phyloP scores from a whole-genome alignment of 2,329 filamentous ascomycete species.

The Penicillium sp. region DNA sequence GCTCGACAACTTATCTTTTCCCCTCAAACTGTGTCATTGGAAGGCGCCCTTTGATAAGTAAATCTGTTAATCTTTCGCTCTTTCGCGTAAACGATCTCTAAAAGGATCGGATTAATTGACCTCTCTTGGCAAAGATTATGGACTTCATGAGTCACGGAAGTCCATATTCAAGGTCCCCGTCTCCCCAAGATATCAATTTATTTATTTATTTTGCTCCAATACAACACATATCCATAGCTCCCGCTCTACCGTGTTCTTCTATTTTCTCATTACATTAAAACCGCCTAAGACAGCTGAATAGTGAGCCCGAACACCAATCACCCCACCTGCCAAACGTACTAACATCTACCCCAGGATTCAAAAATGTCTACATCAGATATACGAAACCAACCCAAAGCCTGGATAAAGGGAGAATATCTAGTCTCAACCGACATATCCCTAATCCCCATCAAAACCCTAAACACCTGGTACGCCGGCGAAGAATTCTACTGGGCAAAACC shows the following conservation, averaged over 20 bases:
- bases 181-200: background rate
- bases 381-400: background rate
- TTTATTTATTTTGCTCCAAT: background rate
- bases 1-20: too few species aligned
- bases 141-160: background rate
- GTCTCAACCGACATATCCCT: conserved; percentile 3
- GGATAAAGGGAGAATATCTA: conserved; percentile 2
- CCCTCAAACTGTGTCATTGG: background rate
- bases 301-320: background rate
- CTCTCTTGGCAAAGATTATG: background rate
- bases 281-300: background rate
- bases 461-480: conserved; percentile 5
- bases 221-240: background rate
- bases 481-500: conserved; percentile 10
- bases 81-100: background rate
- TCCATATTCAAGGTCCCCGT: background rate
- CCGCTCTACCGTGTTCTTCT: background rate
- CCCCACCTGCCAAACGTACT: background rate
- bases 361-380: background rate
- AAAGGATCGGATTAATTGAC: background rate
- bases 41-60: background rate
- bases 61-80: background rate
- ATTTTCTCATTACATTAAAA: background rate
- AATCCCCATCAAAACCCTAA: conserved; percentile 1
- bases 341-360: background rate